A percentile compares a stretch with the other conserved stretches of the same genome.
Evolutionary conservation across 257 asterid species (phyloP).

Genomic region (Apocynum venetum): DNA sequence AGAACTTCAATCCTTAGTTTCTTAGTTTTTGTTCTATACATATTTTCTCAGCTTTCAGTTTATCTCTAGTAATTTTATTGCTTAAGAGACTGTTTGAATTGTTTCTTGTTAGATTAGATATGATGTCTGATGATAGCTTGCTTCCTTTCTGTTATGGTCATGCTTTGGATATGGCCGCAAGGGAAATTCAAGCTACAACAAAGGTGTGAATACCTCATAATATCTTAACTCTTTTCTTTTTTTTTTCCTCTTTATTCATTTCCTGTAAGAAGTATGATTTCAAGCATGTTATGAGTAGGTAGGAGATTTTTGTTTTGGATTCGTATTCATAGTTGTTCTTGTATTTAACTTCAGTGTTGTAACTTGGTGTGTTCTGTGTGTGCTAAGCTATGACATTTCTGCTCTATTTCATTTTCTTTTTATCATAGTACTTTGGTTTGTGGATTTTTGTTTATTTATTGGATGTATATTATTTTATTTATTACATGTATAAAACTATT

Average conservation of each 20-base stretch:
- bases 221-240: too few relatives aligned
- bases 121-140: not conserved
- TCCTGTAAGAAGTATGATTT: not conserved
- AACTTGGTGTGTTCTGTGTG: conserved; percentile 22
- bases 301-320: not conserved
- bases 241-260: not conserved
- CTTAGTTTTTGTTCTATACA: not conserved
- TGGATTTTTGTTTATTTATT: too few relatives aligned
- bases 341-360: not conserved
- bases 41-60: not conserved
- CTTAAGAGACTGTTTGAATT: not conserved
- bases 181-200: conserved; percentile 85
- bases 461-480: too few relatives aligned
- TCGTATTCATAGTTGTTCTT: not conserved
- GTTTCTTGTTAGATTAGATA: not conserved
- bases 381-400: conserved; percentile 40
- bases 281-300: not conserved
- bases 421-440: too few relatives aligned
- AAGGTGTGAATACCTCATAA: conserved; percentile 46
- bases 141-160: conserved; percentile 78
- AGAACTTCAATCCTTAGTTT: not conserved
- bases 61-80: conserved; percentile 1
- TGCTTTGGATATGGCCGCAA: conserved; percentile 98
- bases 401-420: too few relatives aligned
- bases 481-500: too few relatives aligned